Conservation (phyloP, 352 stramenopile genomes). For the Elongisporangium senticosum region DNA sequence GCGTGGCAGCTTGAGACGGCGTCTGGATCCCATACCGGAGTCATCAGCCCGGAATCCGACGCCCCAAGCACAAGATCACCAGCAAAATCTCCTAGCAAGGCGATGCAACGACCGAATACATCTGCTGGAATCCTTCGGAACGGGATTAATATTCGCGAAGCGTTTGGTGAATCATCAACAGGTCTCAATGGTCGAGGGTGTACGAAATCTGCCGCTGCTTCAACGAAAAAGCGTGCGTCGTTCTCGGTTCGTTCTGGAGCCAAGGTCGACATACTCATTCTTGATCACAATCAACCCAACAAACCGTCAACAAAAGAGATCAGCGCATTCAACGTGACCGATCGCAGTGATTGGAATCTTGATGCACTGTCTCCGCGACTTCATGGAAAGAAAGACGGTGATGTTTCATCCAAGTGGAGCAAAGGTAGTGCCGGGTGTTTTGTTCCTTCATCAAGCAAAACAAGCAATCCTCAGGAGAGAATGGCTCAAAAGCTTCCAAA, state of each 20-base stretch:
- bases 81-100: slow-evolving; percentile 5
- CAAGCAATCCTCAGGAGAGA: neutral
- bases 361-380: slow-evolving; percentile 49
- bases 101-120: slow-evolving; percentile 40
- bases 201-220: neutral
- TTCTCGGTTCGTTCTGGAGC: neutral
- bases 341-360: slow-evolving; percentile 45
- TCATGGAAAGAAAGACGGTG: slow-evolving; percentile 17
- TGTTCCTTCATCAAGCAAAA: neutral
- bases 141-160: slow-evolving; percentile 34
- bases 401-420: neutral
- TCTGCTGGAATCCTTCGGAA: slow-evolving; percentile 43
- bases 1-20: slow-evolving; percentile 60
- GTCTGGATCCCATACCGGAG: slow-evolving; percentile 29
- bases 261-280: neutral
- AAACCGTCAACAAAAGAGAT: neutral
- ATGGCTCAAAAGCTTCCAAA: neutral
- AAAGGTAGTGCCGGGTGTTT: neutral
- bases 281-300: neutral
- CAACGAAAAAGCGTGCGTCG: slow-evolving; percentile 1
- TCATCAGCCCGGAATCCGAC: slow-evolving; percentile 9
- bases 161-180: slow-evolving; percentile 37
- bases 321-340: neutral
- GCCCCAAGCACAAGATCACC: slow-evolving; percentile 2
- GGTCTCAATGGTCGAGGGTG: neutral